Evolutionary conservation across 2,329 filamentous ascomycete genomes (phyloP).

Genomic region (Nakataea oryzae): DNA sequence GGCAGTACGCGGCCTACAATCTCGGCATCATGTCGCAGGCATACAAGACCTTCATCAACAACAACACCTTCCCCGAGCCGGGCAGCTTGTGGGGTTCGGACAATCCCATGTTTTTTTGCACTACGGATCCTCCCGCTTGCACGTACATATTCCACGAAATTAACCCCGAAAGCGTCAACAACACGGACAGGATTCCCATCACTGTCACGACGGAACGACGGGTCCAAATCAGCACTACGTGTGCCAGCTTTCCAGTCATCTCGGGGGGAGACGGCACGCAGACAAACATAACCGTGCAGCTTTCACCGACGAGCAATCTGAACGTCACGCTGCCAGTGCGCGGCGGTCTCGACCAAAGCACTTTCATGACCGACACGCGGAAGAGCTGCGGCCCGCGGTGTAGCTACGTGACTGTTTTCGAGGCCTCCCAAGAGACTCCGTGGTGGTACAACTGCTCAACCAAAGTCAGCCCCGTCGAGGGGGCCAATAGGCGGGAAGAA

Average conservation of each 20-base stretch:
- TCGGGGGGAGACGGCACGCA: slow-evolving; percentile 19
- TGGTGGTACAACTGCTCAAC: slow-evolving; percentile 32
- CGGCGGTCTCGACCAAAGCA: slow-evolving; percentile 23
- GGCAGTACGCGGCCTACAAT: slow-evolving; percentile 12
- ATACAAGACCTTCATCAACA: slow-evolving; percentile 10
- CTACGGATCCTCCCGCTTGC: slow-evolving; percentile 8
- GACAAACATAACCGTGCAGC: slow-evolving; percentile 16
- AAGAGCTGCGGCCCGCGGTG: slow-evolving; percentile 15
- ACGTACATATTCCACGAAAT: slow-evolving; percentile 27
- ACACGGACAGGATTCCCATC: slow-evolving; percentile 2
- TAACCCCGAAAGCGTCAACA: slow-evolving; percentile 4
- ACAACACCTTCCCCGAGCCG: slow-evolving; percentile 14
- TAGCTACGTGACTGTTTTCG: slow-evolving; percentile 23
- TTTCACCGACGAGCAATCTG: slow-evolving; percentile 10
- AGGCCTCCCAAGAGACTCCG: slow-evolving; percentile 20
- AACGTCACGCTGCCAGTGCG: slow-evolving; percentile 13
- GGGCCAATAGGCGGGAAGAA: slow-evolving; percentile 4
- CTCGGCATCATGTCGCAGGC: slow-evolving; percentile 18
- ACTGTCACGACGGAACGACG: slow-evolving; percentile 20
- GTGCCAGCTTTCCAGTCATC: slow-evolving; percentile 19
- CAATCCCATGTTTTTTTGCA: slow-evolving; percentile 4
- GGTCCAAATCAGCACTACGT: slow-evolving; percentile 18
- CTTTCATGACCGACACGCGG: slow-evolving; percentile 21
- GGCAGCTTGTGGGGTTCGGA: slow-evolving; percentile 20
- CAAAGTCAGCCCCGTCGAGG: slow-evolving; percentile 18